A percentile compares a stretch with the other conserved stretches of the same genome.
These are phyloP conservation scores for Alnus rubra DNA, from an alignment of 306 rosid species.

Conservation along the genomic window DNA sequence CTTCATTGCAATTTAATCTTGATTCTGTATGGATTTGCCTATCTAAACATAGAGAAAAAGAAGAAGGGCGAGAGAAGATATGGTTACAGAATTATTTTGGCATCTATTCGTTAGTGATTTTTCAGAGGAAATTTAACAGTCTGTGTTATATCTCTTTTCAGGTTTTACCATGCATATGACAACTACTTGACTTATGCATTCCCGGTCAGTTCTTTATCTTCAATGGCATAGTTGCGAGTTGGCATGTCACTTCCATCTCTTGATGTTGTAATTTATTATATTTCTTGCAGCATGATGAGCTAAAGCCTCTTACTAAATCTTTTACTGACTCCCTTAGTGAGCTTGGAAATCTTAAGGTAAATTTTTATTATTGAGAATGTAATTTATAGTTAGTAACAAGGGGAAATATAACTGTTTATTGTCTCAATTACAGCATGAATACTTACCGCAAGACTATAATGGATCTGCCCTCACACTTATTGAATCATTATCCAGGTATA, in stretches of 20 bases:
- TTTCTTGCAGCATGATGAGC: conserved; percentile 85
- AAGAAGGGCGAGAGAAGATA: not conserved
- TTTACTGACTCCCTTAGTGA: conserved; percentile 88
- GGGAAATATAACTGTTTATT: conserved; percentile 33
- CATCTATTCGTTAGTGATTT: conserved; percentile 10
- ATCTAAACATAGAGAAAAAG: not conserved
- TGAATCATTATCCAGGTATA: conserved; percentile 89
- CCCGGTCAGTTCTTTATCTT: conserved; percentile 64
- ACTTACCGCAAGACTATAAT: conserved; percentile 67
- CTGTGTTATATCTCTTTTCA: conserved; percentile 27
- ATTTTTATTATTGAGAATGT: not conserved
- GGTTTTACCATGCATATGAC: conserved; percentile 97
- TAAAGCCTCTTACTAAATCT: conserved; percentile 82
- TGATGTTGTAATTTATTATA: conserved; percentile 22
- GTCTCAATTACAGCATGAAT: conserved; percentile 74
- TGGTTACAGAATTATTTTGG: not conserved
- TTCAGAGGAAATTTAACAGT: conserved; percentile 17
- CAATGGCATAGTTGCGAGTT: conserved; percentile 16
- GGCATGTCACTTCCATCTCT: not conserved
- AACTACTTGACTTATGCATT: conserved; percentile 89
- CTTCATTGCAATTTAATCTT: not conserved
- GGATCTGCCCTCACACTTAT: conserved; percentile 95
- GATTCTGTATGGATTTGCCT: not conserved
- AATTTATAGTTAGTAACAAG: conserved; percentile 16
- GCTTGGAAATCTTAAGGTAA: conserved; percentile 90